Conservation (phyloP, 768 basidiomycete species). For the Hydnomerulius pinastri region DNA sequence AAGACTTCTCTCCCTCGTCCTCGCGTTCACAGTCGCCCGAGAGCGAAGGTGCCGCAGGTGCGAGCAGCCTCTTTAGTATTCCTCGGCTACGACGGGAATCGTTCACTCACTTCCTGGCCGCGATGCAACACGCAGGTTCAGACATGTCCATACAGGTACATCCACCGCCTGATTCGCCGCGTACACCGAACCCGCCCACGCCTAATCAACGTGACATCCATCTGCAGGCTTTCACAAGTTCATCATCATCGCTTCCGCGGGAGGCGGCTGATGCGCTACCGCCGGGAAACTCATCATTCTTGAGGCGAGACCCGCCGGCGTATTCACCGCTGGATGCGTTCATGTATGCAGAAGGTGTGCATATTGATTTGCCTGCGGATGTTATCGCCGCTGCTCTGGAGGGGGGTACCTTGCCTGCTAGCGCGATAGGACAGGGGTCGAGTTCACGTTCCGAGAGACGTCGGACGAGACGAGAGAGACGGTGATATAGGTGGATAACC, state of each 20-base stretch:
- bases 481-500: slow-evolving; percentile 18
- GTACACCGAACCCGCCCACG: slow-evolving; percentile 81
- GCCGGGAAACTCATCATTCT: slow-evolving; percentile 34
- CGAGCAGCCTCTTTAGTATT: slow-evolving; percentile 78
- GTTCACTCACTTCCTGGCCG: slow-evolving; percentile 66
- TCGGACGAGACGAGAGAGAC: slow-evolving; percentile 53
- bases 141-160: slow-evolving; percentile 71
- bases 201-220: slow-evolving; percentile 82
- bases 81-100: slow-evolving; percentile 66
- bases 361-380: slow-evolving; percentile 90
- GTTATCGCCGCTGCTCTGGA: slow-evolving; percentile 89
- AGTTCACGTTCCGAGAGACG: slow-evolving; percentile 57
- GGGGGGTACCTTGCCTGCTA: slow-evolving; percentile 62
- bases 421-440: slow-evolving; percentile 51
- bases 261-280: slow-evolving; percentile 29
- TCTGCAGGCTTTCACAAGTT: slow-evolving; percentile 59
- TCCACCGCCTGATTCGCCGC: slow-evolving; percentile 78
- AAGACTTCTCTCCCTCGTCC: slow-evolving; percentile 29
- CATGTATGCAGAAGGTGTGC: slow-evolving; percentile 85
- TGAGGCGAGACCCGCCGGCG: slow-evolving; percentile 74
- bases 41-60: slow-evolving; percentile 64
- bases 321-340: slow-evolving; percentile 90
- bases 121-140: slow-evolving; percentile 61
- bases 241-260: slow-evolving; percentile 19
- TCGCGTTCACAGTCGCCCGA: slow-evolving; percentile 63